phyloP scores from a whole-genome alignment of 208 protist species.

The Trypanosoma theileri region DNA sequence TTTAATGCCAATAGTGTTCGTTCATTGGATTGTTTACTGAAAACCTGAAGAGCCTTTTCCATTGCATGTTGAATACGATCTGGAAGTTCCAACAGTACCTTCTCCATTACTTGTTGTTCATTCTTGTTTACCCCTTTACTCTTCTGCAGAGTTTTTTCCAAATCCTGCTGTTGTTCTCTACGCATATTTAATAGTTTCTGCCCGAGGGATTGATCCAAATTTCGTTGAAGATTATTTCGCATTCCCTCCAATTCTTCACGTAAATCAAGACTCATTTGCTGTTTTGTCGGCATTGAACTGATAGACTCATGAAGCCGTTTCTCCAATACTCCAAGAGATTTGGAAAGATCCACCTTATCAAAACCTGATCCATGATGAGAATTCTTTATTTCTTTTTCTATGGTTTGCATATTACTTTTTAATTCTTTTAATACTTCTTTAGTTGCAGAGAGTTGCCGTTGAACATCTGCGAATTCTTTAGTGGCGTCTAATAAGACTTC shows the following conservation, averaged over 20 bases:
- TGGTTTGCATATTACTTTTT: conserved; percentile 11
- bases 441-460: conserved; percentile 15
- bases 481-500: conserved; percentile 45
- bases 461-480: conserved; percentile 30
- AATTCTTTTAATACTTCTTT: conserved; percentile 9
- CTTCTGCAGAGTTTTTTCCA: conserved; percentile 3
- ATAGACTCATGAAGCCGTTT: conserved; percentile 2
- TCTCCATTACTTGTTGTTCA: conserved; percentile 4
- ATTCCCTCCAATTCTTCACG: conserved; percentile 12
- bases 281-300: conserved; percentile 3
- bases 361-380: background rate
- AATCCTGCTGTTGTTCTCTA: conserved; percentile 9
- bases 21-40: conserved; percentile 9
- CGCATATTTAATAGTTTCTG: conserved; percentile 8
- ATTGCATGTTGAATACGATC: conserved; percentile 24
- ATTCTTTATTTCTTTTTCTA: conserved; percentile 15
- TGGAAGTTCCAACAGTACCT: conserved; percentile 19
- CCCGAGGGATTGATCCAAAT: conserved; percentile 10
- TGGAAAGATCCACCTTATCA: background rate
- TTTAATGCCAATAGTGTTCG: conserved; percentile 4
- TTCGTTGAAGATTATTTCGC: conserved; percentile 12
- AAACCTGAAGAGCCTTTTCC: conserved; percentile 22
- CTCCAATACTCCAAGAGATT: conserved; percentile 10
- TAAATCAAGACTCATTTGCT: conserved; percentile 23
- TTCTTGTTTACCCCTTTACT: background rate